Conservation (phyloP, 2,329 filamentous ascomycete genomes). For the Epichloe bromicola region DNA sequence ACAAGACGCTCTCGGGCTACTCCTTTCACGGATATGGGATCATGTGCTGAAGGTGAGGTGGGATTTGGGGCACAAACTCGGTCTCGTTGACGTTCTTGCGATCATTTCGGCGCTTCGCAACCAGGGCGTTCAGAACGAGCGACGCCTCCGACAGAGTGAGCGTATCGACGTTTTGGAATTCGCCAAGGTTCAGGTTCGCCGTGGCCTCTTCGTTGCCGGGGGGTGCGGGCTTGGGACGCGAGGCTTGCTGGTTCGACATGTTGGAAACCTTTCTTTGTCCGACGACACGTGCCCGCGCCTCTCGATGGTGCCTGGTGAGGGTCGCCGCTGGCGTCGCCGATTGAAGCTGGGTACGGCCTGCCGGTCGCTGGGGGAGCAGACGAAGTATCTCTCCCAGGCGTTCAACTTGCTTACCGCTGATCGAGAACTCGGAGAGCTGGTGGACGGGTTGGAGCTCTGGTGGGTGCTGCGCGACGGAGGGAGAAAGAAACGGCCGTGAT, state of each 20-base stretch:
- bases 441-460: slow-evolving; percentile 1
- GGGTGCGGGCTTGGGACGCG: slow-evolving; percentile 52
- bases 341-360: neutral
- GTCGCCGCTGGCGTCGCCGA: neutral
- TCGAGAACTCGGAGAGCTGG: neutral
- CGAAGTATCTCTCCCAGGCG: neutral
- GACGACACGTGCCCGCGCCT: neutral
- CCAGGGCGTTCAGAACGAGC: slow-evolving; percentile 80
- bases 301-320: neutral
- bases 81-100: slow-evolving; percentile 75
- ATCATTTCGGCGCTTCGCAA: slow-evolving; percentile 65
- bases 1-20: neutral
- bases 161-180: slow-evolving; percentile 85
- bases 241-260: slow-evolving; percentile 33
- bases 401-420: neutral
- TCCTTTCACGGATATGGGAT: too few relatives aligned
- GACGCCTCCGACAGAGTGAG: slow-evolving; percentile 86
- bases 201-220: slow-evolving; percentile 82
- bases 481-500: neutral
- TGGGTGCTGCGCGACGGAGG: slow-evolving; percentile 1
- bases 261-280: neutral
- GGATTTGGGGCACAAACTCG: slow-evolving; percentile 43
- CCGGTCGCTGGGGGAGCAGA: neutral
- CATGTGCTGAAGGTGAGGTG: neutral
- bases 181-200: slow-evolving; percentile 70